Evolutionary conservation across 129 eudicot genomes (phyloP).

Genomic region (Flaveria ramosissima): DNA sequence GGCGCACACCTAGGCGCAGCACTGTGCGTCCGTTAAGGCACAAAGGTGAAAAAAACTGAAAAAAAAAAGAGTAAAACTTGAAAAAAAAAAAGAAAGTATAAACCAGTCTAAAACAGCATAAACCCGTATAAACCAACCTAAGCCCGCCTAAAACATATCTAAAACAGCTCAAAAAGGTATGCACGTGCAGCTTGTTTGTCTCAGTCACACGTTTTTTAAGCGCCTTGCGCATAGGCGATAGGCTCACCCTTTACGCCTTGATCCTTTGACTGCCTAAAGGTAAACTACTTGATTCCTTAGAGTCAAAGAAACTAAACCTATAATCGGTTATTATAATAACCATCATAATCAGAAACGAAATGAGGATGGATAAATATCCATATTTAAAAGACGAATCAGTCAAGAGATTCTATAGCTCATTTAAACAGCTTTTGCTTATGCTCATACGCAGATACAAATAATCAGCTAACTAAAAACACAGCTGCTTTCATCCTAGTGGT

Average conservation of each 20-base stretch:
- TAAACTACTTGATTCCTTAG: conserved; percentile 5
- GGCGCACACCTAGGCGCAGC: too few species aligned
- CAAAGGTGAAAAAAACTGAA: too few species aligned
- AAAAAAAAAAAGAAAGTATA: too few species aligned
- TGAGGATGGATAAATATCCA: neutral
- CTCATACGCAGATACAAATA: neutral
- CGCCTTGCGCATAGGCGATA: too few species aligned
- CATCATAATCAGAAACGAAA: neutral
- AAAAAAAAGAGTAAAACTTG: too few species aligned
- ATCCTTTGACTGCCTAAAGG: neutral
- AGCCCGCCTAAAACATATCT: neutral
- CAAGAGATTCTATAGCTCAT: neutral
- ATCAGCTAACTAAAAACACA: neutral
- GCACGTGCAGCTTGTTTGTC: too few species aligned
- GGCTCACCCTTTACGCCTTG: too few species aligned
- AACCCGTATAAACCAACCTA: neutral
- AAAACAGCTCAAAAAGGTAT: too few species aligned
- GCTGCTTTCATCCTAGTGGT: neutral
- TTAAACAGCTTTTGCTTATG: neutral
- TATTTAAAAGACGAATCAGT: neutral
- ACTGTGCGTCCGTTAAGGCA: too few species aligned
- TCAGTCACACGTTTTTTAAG: too few species aligned
- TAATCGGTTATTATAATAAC: conserved; percentile 8
- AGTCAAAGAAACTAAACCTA: conserved; percentile 7
- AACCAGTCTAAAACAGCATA: too few species aligned